Conservation (phyloP, 2,329 filamentous ascomycete genomes). For the Sporothrix mexicana region DNA sequence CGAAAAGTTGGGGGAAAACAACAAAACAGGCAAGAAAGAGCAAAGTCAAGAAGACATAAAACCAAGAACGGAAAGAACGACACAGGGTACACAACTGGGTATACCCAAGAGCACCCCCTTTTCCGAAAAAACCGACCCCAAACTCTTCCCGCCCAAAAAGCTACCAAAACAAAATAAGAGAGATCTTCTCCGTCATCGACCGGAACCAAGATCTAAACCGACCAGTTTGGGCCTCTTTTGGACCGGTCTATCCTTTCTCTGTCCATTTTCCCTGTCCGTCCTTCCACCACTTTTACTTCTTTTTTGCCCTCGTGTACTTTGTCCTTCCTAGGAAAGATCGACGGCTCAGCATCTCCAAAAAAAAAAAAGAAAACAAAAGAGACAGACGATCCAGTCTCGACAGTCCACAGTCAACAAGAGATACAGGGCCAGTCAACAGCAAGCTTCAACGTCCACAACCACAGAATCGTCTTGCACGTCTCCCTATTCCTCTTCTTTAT, state of each 20-base stretch:
- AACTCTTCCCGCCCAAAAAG: not conserved
- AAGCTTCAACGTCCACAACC: slow-evolving; percentile 7
- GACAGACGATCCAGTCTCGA: not conserved
- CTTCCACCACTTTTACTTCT: not conserved
- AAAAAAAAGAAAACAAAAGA: not conserved
- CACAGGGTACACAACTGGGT: not conserved
- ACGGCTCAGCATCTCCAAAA: not conserved
- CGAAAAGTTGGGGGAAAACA: not conserved
- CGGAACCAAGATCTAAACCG: slow-evolving; percentile 26
- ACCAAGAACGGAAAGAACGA: slow-evolving; percentile 22
- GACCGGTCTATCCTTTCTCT: not conserved
- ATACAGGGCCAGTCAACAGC: slow-evolving; percentile 9
- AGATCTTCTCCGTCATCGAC: slow-evolving; percentile 28
- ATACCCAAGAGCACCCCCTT: not conserved
- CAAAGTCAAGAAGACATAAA: slow-evolving; percentile 9
- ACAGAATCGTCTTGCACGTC: too few species aligned
- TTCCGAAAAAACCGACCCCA: not conserved
- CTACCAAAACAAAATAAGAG: slow-evolving; percentile 3
- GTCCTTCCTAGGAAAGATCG: not conserved
- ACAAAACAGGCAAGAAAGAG: not conserved
- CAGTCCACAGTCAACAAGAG: not conserved
- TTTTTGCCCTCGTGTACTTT: not conserved
- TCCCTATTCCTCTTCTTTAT: not conserved
- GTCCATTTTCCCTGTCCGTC: slow-evolving; percentile 5
- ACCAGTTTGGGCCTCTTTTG: not conserved